Percentiles rank a stretch among this genome's conserved stretches.
Evolutionary conservation across 192 early-diverging fungal species (phyloP).

Genomic region (Neocallimastix lanati): DNA sequence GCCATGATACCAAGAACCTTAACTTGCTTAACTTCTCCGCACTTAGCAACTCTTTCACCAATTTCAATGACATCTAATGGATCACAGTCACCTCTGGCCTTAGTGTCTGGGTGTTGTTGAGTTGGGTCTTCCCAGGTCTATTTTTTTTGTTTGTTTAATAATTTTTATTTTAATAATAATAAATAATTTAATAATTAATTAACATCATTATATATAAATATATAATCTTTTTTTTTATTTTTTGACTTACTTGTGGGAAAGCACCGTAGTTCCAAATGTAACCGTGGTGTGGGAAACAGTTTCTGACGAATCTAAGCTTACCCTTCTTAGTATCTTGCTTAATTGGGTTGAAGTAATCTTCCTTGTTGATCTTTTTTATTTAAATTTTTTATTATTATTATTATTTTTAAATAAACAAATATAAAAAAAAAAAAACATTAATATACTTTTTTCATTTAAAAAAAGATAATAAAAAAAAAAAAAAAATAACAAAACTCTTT

Average conservation of each 20-base stretch:
- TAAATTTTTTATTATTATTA: too few species aligned
- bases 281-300: conserved; percentile 98
- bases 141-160: too few species aligned
- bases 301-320: conserved; percentile 93
- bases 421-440: too few species aligned
- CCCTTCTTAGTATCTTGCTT: conserved; percentile 98
- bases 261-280: conserved; percentile 99
- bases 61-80: conserved; percentile 97
- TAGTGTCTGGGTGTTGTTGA: conserved; percentile 76
- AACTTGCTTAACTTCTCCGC: conserved; percentile 97
- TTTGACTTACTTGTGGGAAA: conserved; percentile 56
- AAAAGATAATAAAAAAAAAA: too few species aligned
- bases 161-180: too few species aligned
- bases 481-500: too few species aligned
- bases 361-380: conserved; percentile 63
- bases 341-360: conserved; percentile 93
- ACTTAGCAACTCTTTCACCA: conserved; percentile 77
- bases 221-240: not conserved
- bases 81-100: conserved; percentile 91
- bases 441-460: too few species aligned
- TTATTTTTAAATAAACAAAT: too few species aligned
- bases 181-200: too few species aligned
- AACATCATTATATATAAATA: too few species aligned
- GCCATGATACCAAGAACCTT: conserved; percentile 98
- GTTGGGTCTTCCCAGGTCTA: conserved; percentile 96